Evolutionary conservation across 83 land plant genomes (phyloP), one percentile per base, ranked within the genome.

Genomic region (Isoetes engelmannii): DNA sequence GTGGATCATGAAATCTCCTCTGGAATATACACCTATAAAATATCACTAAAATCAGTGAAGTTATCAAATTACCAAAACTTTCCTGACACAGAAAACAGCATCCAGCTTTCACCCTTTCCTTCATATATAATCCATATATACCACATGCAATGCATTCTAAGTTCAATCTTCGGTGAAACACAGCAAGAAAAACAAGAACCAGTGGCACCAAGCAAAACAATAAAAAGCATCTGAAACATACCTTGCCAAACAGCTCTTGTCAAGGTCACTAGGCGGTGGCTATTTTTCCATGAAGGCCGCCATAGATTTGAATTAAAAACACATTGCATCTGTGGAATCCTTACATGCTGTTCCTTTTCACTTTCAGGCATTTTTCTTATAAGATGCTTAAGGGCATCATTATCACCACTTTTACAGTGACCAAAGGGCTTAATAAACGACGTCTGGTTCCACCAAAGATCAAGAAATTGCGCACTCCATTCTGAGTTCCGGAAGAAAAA

Each of bases 361-460:
- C 76, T 79, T 43, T 42, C 28, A 13, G 79, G 70, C 73, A 86
- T 68, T 37, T 12, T 43, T 10, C 48, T 58, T 20, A 84, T 74
- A 13, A 84, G 68, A 58, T 75, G 47, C 61, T 84, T 84, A 67
- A 86, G 55, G 4, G 89, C 89, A 49, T 75, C 87, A 69, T 86
- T 86, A 65, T 86, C 89, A 4, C 89, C 89, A 71, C 89, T 86
- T 67, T 84, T 86, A n/a, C 68, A 59, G 15, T 81, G 79, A 4
- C 88, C 89, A 68, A 79, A 77, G 7, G 77, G 82, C 55, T 72
- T 70, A 9, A 86, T 67, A 63, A 86, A 86, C 1, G 78, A 60
- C 41, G 83, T 82, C 55, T 82, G 85, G 45, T 84, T 82, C 89
- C 89, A 86, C 89, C 89, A 86, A 47, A 58, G 74, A 19, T 82